A percentile compares a stretch with the other conserved stretches of the same genome.
These are phyloP conservation scores for Aspergillus diversus DNA, from an alignment of 495 filamentous ascomycete genomes.

Conservation along the genomic window DNA sequence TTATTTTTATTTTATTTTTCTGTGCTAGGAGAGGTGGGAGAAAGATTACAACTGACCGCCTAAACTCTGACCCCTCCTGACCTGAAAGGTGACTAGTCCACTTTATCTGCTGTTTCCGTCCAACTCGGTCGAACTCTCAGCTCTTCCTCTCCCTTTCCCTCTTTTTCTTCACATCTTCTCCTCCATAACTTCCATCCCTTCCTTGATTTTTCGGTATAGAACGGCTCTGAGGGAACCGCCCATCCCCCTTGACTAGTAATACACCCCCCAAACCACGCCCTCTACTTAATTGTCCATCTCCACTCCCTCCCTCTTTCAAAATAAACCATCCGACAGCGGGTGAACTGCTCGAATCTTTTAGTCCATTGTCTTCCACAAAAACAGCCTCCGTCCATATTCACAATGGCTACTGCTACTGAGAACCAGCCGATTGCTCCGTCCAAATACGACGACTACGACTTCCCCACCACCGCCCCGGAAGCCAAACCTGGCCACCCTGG, in stretches of 20 bases:
- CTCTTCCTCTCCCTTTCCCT: constrained; percentile 20
- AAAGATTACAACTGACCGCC: constrained; percentile 15
- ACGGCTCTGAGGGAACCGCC: constrained; percentile 10
- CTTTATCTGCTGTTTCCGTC: constrained; percentile 21
- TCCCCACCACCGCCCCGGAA: constrained; percentile 74
- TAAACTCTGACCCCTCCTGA: constrained; percentile 14
- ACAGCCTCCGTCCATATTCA: constrained; percentile 21
- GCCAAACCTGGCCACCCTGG: constrained; percentile 80
- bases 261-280: background rate
- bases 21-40: background rate
- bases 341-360: background rate
- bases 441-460: constrained; percentile 97
- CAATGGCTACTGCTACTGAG: constrained; percentile 45
- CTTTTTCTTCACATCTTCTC: background rate
- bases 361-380: constrained; percentile 17
- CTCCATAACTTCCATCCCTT: no score
- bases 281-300: constrained; percentile 1
- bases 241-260: constrained; percentile 12
- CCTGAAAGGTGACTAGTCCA: constrained; percentile 18
- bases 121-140: constrained; percentile 20
- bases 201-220: background rate
- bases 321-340: background rate
- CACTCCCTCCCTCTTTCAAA: constrained; percentile 10
- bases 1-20: background rate
- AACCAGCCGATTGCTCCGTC: constrained; percentile 63